These are phyloP conservation scores for Rhizophagus sp. DNA, from an alignment of 192 early-diverging fungal genomes.

Conservation along the genomic window DNA sequence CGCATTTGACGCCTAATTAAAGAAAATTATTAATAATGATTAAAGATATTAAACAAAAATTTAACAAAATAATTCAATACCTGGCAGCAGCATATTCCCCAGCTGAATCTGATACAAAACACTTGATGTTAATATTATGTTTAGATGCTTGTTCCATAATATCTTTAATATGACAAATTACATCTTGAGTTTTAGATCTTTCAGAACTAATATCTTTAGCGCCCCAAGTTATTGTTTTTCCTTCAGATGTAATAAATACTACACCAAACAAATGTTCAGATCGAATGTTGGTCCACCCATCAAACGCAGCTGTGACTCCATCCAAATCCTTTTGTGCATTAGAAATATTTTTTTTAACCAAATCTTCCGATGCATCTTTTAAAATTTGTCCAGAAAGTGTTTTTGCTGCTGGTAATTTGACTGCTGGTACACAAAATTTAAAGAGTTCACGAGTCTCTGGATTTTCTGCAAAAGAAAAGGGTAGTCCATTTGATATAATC, in stretches of 20 bases:
- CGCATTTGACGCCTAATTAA: neutral
- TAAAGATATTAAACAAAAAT: no score
- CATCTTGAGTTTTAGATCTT: constrained; percentile 4
- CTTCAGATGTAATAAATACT: constrained; percentile 8
- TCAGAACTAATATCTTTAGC: constrained; percentile 8
- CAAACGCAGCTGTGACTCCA: neutral
- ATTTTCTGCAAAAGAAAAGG: neutral
- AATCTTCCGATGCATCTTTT: neutral
- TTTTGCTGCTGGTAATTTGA: neutral
- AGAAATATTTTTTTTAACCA: neutral
- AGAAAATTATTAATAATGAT: no score
- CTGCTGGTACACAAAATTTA: neutral
- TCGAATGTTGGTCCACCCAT: no score
- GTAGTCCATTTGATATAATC: neutral
- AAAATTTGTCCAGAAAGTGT: neutral
- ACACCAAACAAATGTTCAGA: constrained; percentile 9
- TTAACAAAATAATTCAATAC: no score
- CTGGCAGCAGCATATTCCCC: constrained; percentile 3
- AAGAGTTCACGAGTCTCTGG: neutral
- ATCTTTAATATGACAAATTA: constrained; percentile 3
- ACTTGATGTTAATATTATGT: constrained; percentile 12
- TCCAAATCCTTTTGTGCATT: neutral
- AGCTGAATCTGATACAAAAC: constrained; percentile 14
- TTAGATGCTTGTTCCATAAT: constrained; percentile 7
- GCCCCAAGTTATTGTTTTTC: neutral